These are phyloP conservation scores for Rhododendron williamsianum DNA, from an alignment of 148 eudicot genomes.

Conservation along the genomic window DNA sequence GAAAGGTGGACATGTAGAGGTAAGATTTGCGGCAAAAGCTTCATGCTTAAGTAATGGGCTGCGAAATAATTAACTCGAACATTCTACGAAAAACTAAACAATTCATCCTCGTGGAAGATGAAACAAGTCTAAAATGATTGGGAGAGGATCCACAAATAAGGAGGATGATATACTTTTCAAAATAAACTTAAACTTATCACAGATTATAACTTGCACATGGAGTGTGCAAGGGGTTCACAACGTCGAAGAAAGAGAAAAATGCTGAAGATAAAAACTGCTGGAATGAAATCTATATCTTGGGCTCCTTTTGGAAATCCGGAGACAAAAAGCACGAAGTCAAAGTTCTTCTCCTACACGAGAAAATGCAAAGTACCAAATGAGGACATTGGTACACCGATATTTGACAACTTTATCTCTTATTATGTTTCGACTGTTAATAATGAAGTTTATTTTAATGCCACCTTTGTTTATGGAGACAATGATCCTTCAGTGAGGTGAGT, in stretches of 20 bases:
- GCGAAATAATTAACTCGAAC: background rate
- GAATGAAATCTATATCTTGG: conserved; percentile 1
- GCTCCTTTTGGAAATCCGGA: background rate
- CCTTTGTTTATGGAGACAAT: too few relatives aligned
- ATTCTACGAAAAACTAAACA: background rate
- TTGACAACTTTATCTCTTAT: background rate
- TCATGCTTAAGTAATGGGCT: background rate
- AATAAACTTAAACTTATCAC: background rate
- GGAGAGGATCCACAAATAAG: background rate
- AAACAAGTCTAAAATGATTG: background rate
- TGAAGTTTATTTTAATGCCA: too few relatives aligned
- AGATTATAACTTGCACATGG: background rate
- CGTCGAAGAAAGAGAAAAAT: background rate
- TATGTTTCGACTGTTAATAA: too few relatives aligned
- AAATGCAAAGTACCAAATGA: background rate
- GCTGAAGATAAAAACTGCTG: background rate
- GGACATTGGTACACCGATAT: background rate
- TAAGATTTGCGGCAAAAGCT: background rate
- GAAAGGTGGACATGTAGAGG: background rate
- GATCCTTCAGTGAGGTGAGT: too few relatives aligned
- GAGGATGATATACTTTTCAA: background rate
- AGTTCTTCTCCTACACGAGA: background rate
- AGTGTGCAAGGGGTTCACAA: background rate
- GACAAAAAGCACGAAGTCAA: background rate
- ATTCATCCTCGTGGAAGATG: background rate